Evolutionary conservation across 2,329 filamentous ascomycete genomes (phyloP), one percentile per base, ranked within the genome.

Genomic region (Juglanconis juglandina): DNA sequence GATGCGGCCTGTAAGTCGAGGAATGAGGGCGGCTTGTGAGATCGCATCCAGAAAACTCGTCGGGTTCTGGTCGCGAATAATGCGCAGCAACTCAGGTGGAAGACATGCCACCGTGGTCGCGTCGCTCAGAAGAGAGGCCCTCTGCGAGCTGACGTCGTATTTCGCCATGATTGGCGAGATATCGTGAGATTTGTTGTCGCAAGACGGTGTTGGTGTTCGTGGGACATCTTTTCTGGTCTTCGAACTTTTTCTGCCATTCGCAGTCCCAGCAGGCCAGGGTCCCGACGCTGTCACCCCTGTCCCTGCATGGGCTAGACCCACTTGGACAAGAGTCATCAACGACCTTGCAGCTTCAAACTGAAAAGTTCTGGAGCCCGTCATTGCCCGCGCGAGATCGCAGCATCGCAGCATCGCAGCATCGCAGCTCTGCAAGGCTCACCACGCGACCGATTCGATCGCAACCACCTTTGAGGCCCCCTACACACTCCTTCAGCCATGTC

Each of bases 41-140:
- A 96, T 79, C 67, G 85, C 84, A 72, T 91, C 85, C 46, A 96
- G 83, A 73, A 92, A 87, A 69, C 83, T 81, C 66, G 82, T 80
- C 70, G 87, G 82, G 61, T 81, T 81, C 69, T 85, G 81, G 69
- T 85, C 77, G 71, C 81, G 82, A 72, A 95, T 84, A 66, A 88
- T 79, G 68, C 85, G 79, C 65, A 88, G 77, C 71, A 95, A 79
- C 77, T 92, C 90, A 66, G 79, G 75, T 46, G 92, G 90, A 67
- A 96, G 74, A 67, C 87, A 77, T 64, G 80, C 74, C 67, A 88
- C 73, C 63, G 80, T 76, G 68, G 74, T 74, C 73, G 77, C 71
- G 66, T 87, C 81, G 68, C 76, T 74, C 58, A 88, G 76, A 71
- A 86, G 77, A 76, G 79, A 80, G 76, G 79, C 75, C 73, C 78